Percentiles rank a stretch among this genome's conserved stretches.
Evolutionary conservation across 495 filamentous ascomycete species (phyloP).

Genomic region (Aspergillus sparsus): DNA sequence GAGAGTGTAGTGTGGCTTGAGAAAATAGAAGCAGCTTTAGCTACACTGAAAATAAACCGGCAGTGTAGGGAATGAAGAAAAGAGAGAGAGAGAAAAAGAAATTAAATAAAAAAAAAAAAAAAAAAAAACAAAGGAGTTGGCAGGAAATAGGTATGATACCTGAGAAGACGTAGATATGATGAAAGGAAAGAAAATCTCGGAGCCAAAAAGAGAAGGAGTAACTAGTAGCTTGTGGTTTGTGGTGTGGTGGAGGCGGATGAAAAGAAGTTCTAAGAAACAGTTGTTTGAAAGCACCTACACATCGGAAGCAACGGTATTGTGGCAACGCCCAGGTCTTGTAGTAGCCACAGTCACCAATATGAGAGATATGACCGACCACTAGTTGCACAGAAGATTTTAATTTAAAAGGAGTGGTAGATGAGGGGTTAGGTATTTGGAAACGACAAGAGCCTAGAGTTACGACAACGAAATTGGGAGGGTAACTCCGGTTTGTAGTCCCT

Average conservation of each 20-base stretch:
- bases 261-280: conserved; percentile 4
- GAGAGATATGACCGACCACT: neutral
- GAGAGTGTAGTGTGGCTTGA: neutral
- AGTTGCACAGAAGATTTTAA: conserved; percentile 1
- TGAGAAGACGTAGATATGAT: conserved; percentile 10
- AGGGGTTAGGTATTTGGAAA: neutral
- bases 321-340: conserved; percentile 16
- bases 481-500: neutral
- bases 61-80: conserved; percentile 10
- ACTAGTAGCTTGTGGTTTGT: too few species aligned
- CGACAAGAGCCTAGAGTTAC: neutral
- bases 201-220: neutral
- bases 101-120: conserved; percentile 9
- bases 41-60: neutral
- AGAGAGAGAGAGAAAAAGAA: conserved; percentile 17
- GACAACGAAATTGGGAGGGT: neutral
- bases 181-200: conserved; percentile 14
- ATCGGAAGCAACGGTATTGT: conserved; percentile 21
- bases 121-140: conserved; percentile 8
- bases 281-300: conserved; percentile 22
- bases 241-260: conserved; percentile 1
- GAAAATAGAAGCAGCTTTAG: neutral
- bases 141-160: conserved; percentile 10
- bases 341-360: conserved; percentile 15
- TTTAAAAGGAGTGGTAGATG: neutral